These are phyloP conservation scores for Millerago galiae DNA, from an alignment of 805 yeast species.

Conservation along the genomic window DNA sequence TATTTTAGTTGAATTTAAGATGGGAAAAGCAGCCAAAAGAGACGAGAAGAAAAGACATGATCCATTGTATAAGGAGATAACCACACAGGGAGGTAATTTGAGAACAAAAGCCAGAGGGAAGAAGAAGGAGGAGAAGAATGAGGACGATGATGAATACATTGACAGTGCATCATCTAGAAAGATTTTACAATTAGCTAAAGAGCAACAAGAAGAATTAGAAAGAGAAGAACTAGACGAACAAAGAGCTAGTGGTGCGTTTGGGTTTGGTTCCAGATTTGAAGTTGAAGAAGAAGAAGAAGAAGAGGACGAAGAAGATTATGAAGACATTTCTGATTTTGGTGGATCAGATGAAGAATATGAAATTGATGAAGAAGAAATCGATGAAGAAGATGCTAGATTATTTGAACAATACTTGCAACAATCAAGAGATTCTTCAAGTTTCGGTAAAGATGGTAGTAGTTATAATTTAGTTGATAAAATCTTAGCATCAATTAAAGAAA, in stretches of 20 bases:
- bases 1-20: constrained; percentile 21
- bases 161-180: constrained; percentile 81
- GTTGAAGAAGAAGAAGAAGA: constrained; percentile 44
- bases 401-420: constrained; percentile 68
- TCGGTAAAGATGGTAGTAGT: constrained; percentile 34
- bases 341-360: constrained; percentile 47
- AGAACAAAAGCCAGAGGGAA: constrained; percentile 35
- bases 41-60: constrained; percentile 61
- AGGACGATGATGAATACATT: constrained; percentile 52
- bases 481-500: constrained; percentile 80
- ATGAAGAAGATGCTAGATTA: constrained; percentile 77
- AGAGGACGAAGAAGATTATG: constrained; percentile 32
- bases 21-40: constrained; percentile 64
- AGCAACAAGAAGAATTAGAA: constrained; percentile 87
- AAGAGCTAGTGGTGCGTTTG: constrained; percentile 23
- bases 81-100: constrained; percentile 68
- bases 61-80: constrained; percentile 73
- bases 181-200: constrained; percentile 82
- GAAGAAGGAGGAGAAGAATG: constrained; percentile 35
- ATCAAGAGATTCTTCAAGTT: constrained; percentile 28
- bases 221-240: constrained; percentile 45
- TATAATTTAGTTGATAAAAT: constrained; percentile 87
- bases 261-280: constrained; percentile 30
- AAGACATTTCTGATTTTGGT: constrained; percentile 45
- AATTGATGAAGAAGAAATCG: constrained; percentile 55